These are phyloP conservation scores for Oryza australiensis DNA, from an alignment of 176 grass and related monocot genomes.

Conservation along the genomic window DNA sequence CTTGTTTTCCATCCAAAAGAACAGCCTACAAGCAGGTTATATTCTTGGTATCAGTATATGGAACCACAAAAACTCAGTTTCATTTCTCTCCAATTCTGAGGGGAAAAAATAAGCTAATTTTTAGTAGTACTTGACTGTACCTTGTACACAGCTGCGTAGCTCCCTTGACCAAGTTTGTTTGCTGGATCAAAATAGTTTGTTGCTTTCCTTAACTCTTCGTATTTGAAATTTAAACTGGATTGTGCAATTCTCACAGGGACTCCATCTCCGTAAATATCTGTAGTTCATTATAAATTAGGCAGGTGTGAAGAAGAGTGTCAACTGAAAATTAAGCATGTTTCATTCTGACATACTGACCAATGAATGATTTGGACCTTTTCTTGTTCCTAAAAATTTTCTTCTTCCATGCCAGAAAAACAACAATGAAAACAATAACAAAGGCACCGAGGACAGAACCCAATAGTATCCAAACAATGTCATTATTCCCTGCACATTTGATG, in stretches of 20 bases:
- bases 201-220: constrained; percentile 69
- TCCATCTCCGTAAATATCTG: constrained; percentile 57
- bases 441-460: constrained; percentile 60
- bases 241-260: constrained; percentile 54
- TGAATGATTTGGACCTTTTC: constrained; percentile 42
- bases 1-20: constrained; percentile 76
- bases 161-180: constrained; percentile 94
- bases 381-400: constrained; percentile 37
- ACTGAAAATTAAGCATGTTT: neutral
- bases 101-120: neutral
- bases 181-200: constrained; percentile 65
- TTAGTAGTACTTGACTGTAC: constrained; percentile 40
- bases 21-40: constrained; percentile 44
- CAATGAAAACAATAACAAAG: constrained; percentile 43
- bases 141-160: constrained; percentile 79
- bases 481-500: constrained; percentile 43
- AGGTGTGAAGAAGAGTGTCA: constrained; percentile 1
- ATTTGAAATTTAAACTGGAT: constrained; percentile 80
- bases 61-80: neutral
- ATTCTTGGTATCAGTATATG: constrained; percentile 20
- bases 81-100: neutral
- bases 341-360: constrained; percentile 56
- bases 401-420: constrained; percentile 59
- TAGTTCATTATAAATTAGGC: neutral
- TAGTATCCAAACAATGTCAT: constrained; percentile 58